phyloP scores from a whole-genome alignment of 2,329 filamentous ascomycete genomes.

The Sporothrix humicola region DNA sequence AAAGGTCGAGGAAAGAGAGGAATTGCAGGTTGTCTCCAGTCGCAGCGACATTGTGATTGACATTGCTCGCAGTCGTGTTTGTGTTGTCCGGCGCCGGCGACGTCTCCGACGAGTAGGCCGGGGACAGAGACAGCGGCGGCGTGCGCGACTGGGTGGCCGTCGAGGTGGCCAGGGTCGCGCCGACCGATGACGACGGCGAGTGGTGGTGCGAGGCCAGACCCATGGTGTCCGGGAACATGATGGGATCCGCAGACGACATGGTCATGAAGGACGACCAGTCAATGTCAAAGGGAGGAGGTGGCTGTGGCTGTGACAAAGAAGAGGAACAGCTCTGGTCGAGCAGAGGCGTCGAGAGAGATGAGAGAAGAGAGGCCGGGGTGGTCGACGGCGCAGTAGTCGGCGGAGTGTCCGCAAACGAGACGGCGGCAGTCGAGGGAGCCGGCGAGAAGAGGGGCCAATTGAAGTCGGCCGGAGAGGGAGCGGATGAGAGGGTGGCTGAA shows the following conservation, averaged over 20 bases:
- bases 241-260: slow-evolving; percentile 22
- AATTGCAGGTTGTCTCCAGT: background rate
- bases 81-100: background rate
- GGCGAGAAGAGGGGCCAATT: slow-evolving; percentile 24
- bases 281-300: slow-evolving; percentile 7
- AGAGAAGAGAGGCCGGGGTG: slow-evolving; percentile 15
- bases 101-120: slow-evolving; percentile 26
- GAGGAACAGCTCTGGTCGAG: background rate
- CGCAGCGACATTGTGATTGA: background rate
- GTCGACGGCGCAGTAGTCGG: slow-evolving; percentile 5
- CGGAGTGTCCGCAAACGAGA: slow-evolving; percentile 17
- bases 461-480: background rate
- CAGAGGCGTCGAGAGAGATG: slow-evolving; percentile 27
- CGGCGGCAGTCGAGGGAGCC: background rate
- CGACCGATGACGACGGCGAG: background rate
- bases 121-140: slow-evolving; percentile 28
- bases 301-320: background rate
- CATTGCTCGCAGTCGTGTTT: background rate
- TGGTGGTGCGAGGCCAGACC: background rate
- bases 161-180: slow-evolving; percentile 26
- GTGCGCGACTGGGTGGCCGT: slow-evolving; percentile 30
- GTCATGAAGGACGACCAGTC: slow-evolving; percentile 33
- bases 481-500: background rate
- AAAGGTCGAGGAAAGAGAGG: slow-evolving; percentile 23
- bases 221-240: background rate